Base-by-base conservation (phyloP, 495 filamentous ascomycete genomes). In the Venustampulla echinocandica region DNA sequence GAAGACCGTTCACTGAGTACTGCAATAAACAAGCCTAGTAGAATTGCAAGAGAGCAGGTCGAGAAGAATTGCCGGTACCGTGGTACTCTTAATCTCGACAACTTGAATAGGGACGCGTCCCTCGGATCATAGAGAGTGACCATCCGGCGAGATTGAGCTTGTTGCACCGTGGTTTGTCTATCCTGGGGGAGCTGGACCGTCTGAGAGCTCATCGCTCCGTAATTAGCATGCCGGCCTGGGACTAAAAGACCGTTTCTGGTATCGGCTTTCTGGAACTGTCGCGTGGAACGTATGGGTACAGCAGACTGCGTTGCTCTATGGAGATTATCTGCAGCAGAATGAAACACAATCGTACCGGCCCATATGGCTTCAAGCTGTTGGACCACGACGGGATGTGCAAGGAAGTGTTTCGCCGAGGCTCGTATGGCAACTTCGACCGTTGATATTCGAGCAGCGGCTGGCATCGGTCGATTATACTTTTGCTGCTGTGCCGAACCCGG, bases 331-430 rank as follows among this genome's bases (percentile, higher is more conserved):
- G 87, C 84, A 13, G 80, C 76, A 4, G 85, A 90, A 64, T 95
- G 58, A 24, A 96, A 95, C 34, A 90, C 87, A 43, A 96, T 86
- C 6, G 83, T 90, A 2, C 90, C 90, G 18, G 87, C 89, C 90
- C 90, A 96, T 36, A 96, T 93, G 36, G 90, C 89, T 62, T 95
- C 87, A 14, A 96, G 73, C 60, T 95, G 90, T 62, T 92, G 85
- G 4, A 94, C 81, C 2, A 95, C 87, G 3, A 93, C 70, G 1
- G 89, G 88, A 57, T 96, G 89, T 6, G 90, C 80, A 7, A 96
- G 65, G 50, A 96, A 95, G 38, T 83, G 77, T 64, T 96, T 95
- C 4, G 90, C 82, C 53, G 90, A 74, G 10, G 89, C 86, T 46
- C 87, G 79, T 59, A 97, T 95, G 42, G 89, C 88, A 32, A 95